Evolutionary conservation across 2,329 filamentous ascomycete species (phyloP), one percentile per base, ranked within the genome.

Genomic region (Botrytis fabae): DNA sequence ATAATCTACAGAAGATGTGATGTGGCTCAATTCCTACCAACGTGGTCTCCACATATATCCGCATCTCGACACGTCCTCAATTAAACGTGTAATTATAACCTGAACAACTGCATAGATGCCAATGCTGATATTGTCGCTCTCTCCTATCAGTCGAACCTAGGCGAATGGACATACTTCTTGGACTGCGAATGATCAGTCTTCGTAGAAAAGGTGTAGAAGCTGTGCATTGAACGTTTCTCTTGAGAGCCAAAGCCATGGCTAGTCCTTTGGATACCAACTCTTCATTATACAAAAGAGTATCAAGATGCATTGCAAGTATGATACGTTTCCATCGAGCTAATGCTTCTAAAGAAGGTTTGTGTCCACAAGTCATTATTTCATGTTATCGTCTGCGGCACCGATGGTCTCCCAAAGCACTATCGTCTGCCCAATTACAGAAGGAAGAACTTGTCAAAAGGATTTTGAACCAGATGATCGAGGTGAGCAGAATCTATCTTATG

Each of bases 391-490:
- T 54, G 60, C 62, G 70, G 12, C 70, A 72, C 8, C 46, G 62
- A 51, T 72, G 62, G 62, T 42, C 46, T 32, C 48, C 70, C n/a
- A 61, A 48, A 64, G 70, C 70, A n/a, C 42, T 46, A 40, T 62
- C 46, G 14, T 46, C 35, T 35, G 22, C 70, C 28, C 57, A 62
- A 68, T 35, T 25, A 46, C 61, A 72, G 9, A 72, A 72, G 42
- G 70, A 72, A 40, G 70, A 48, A n/a, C 46, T 66, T 68, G 54
- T 72, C 9, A 62, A 40, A 66, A 59, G 40, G 16, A 42, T 72
- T n/a, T 32, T 72, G 35, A 42, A 72, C 28, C 62, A 72, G 14
- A 72, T 72, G 70, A 72, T 72, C 46, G 61, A 72, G 62, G 70
- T 68, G 38, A 46, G 70, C 16, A 57, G 46, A 12, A 20, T 51